These are phyloP conservation scores for Cordyceps pruinosa DNA, from an alignment of 2,329 filamentous ascomycete species.

Conservation along the genomic window DNA sequence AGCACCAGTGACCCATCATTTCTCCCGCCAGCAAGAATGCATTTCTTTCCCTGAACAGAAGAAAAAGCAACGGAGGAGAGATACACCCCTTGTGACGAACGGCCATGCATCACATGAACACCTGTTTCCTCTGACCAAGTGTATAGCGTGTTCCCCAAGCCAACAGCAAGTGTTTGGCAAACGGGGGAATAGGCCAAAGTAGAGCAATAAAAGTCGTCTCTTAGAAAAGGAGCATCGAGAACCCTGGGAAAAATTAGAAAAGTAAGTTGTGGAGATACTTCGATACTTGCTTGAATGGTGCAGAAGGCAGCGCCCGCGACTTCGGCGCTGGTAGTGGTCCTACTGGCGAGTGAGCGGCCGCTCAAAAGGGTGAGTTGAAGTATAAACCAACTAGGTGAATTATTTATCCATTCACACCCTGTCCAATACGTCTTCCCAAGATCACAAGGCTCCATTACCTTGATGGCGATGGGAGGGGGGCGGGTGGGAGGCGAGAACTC, in stretches of 20 bases:
- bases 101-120: constrained; percentile 43
- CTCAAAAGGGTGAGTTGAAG: constrained; percentile 16
- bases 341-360: not conserved
- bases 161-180: constrained; percentile 73
- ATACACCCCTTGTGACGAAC: constrained; percentile 31
- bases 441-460: not conserved
- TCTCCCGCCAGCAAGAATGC: constrained; percentile 78
- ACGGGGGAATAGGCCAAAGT: constrained; percentile 76
- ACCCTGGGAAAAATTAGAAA: constrained; percentile 44
- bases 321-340: not conserved
- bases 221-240: constrained; percentile 79
- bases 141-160: constrained; percentile 72
- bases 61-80: constrained; percentile 90
- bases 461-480: not conserved
- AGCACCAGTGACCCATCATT: constrained; percentile 70
- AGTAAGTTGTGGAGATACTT: not conserved
- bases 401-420: constrained; percentile 20
- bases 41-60: constrained; percentile 64
- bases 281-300: constrained; percentile 66
- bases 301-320: constrained; percentile 51
- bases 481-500: constrained; percentile 33
- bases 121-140: constrained; percentile 77
- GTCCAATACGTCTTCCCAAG: constrained; percentile 19
- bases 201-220: constrained; percentile 94
- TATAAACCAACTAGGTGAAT: constrained; percentile 11